Conservation (phyloP, 2,329 filamentous ascomycete genomes). For the Sarocladiaceae sp. region DNA sequence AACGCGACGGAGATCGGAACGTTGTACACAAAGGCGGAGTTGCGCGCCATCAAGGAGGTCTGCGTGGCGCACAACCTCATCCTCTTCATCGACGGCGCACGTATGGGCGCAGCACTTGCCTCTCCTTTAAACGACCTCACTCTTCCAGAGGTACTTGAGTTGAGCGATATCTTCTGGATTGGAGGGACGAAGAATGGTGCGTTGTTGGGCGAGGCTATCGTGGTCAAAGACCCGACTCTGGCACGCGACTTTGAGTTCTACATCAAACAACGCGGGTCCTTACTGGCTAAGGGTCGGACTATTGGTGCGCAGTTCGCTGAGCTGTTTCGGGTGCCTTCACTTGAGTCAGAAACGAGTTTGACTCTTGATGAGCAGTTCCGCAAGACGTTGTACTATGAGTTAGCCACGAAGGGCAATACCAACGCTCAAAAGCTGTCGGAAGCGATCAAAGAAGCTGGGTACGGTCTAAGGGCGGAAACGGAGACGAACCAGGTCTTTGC, state of each 20-base stretch:
- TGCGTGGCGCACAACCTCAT: conserved; percentile 38
- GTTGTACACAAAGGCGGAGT: conserved; percentile 38
- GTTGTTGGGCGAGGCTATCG: conserved; percentile 44
- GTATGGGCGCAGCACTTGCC: conserved; percentile 38
- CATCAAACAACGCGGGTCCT: conserved; percentile 46
- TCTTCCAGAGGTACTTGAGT: conserved; percentile 37
- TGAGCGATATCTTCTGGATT: conserved; percentile 51
- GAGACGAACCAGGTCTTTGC: conserved; percentile 51
- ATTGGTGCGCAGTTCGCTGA: conserved; percentile 47
- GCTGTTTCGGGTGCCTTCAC: conserved; percentile 29
- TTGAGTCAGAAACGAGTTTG: too few species aligned
- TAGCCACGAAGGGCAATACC: conserved; percentile 39
- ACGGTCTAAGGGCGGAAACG: conserved; percentile 36
- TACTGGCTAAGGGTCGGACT: conserved; percentile 45
- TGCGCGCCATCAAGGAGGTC: conserved; percentile 34
- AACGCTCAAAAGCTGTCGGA: conserved; percentile 39
- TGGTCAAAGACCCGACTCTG: conserved; percentile 37
- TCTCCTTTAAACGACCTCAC: conserved; percentile 36
- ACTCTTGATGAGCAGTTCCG: conserved; percentile 15
- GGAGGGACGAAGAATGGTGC: conserved; percentile 50
- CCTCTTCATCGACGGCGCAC: conserved; percentile 44
- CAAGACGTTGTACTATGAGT: conserved; percentile 39
- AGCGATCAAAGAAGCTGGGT: conserved; percentile 38
- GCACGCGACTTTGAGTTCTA: conserved; percentile 45
- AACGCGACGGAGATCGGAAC: conserved; percentile 48